Evolutionary conservation across 1,284 basidiomycete genomes (phyloP).

Genomic region (Fomes fomentarius): DNA sequence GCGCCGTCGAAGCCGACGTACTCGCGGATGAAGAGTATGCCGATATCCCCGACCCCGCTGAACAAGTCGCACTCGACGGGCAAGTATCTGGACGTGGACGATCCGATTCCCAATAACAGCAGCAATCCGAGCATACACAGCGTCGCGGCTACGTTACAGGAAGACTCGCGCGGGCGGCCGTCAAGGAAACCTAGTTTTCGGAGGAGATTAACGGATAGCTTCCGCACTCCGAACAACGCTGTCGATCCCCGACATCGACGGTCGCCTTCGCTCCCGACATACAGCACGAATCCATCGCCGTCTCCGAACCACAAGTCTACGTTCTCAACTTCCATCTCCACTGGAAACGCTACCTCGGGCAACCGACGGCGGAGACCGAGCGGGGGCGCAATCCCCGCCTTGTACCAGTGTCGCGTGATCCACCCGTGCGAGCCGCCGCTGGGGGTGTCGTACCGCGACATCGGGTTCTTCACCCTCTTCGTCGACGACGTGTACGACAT

Average conservation of each 20-base stretch:
- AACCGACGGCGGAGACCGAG: constrained; percentile 43
- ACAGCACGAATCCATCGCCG: constrained; percentile 20
- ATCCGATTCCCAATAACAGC: constrained; percentile 18
- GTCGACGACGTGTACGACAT: constrained; percentile 67
- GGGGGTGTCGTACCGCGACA: constrained; percentile 66
- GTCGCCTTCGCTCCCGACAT: constrained; percentile 32
- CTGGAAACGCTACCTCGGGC: constrained; percentile 36
- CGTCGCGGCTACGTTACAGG: constrained; percentile 24
- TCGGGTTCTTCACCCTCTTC: constrained; percentile 71
- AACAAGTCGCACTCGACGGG: constrained; percentile 39
- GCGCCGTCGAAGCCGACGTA: constrained; percentile 23
- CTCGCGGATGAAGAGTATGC: constrained; percentile 49
- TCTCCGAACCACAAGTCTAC: constrained; percentile 25
- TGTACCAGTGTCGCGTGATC: constrained; percentile 68
- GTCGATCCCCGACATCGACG: constrained; percentile 31
- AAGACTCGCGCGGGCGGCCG: constrained; percentile 44
- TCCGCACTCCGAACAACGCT: constrained; percentile 31
- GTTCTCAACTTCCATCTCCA: constrained; percentile 25
- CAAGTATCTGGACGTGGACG: constrained; percentile 33
- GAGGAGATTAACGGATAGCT: constrained; percentile 48
- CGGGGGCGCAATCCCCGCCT: constrained; percentile 35
- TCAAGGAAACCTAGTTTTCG: constrained; percentile 50
- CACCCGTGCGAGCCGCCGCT: constrained; percentile 67
- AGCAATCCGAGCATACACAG: constrained; percentile 25
- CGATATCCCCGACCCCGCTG: constrained; percentile 34